A percentile compares a stretch with the other conserved stretches of the same genome.
phyloP scores from a whole-genome alignment of 116 monocot species.

The Cymodocea nodosa region DNA sequence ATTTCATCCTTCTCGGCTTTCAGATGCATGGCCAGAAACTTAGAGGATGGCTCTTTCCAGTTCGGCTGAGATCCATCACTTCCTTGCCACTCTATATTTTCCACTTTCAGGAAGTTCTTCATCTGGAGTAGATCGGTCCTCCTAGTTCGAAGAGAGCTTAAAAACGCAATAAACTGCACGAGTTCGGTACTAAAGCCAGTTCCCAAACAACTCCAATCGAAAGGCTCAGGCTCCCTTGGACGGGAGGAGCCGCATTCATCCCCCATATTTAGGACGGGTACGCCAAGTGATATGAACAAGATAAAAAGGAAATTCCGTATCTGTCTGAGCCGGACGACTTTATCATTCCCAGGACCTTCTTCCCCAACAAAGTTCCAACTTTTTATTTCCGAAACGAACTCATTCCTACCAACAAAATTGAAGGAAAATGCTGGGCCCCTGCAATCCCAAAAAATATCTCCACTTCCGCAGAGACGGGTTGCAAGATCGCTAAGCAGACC shows the following conservation, averaged over 20 bases:
- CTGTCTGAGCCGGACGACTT: slow-evolving; percentile 51
- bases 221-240: slow-evolving; percentile 23
- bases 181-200: slow-evolving; percentile 42
- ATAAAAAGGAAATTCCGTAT: slow-evolving; percentile 75
- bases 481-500: slow-evolving; percentile 61
- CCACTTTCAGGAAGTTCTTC: slow-evolving; percentile 37
- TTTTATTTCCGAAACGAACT: slow-evolving; percentile 46
- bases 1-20: slow-evolving; percentile 32
- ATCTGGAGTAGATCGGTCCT: slow-evolving; percentile 66
- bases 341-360: slow-evolving; percentile 49
- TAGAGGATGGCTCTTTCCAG: slow-evolving; percentile 65
- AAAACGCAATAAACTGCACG: slow-evolving; percentile 49
- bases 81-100: slow-evolving; percentile 73
- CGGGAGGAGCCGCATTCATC: slow-evolving; percentile 67
- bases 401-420: slow-evolving; percentile 55
- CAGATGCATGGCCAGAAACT: slow-evolving; percentile 58
- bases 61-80: slow-evolving; percentile 47
- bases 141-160: slow-evolving; percentile 42
- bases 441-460: slow-evolving; percentile 57
- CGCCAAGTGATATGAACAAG: slow-evolving; percentile 80
- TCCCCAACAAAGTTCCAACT: slow-evolving; percentile 93
- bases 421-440: slow-evolving; percentile 72
- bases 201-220: slow-evolving; percentile 41
- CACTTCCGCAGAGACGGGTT: slow-evolving; percentile 86
- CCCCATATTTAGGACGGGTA: slow-evolving; percentile 86